Conservation (phyloP, 495 filamentous ascomycete species). For the Penicillium fimorum region DNA sequence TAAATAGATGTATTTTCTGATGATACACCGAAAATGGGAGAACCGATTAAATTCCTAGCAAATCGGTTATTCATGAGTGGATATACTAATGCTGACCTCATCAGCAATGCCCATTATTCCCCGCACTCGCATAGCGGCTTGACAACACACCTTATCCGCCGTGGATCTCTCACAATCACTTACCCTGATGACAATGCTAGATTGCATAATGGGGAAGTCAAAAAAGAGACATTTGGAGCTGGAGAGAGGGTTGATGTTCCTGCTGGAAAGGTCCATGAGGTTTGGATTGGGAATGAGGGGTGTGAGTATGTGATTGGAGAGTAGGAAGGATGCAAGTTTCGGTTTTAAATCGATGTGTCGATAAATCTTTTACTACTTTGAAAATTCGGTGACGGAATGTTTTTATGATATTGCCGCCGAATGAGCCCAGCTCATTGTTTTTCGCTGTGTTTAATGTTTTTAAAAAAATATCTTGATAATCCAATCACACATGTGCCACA, state of each 20-base stretch:
- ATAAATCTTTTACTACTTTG: background rate
- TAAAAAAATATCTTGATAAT: background rate
- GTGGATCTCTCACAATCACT: constrained; percentile 66
- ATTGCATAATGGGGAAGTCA: constrained; percentile 32
- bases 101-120: constrained; percentile 67
- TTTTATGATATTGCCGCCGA: constrained; percentile 8
- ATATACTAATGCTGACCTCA: background rate
- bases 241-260: constrained; percentile 77
- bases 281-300: constrained; percentile 75
- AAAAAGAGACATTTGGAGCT: constrained; percentile 64
- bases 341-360: background rate
- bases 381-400: background rate
- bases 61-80: background rate
- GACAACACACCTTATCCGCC: constrained; percentile 76
- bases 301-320: constrained; percentile 89
- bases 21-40: background rate
- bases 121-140: constrained; percentile 69
- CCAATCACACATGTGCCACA: background rate
- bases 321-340: background rate
- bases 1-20: constrained; percentile 4
- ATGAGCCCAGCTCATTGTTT: constrained; percentile 1
- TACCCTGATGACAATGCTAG: constrained; percentile 66
- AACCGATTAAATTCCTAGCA: background rate
- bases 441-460: background rate
- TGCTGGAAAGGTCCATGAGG: constrained; percentile 69